Base-by-base conservation (phyloP, 257 asterid genomes). In the Solanum ossicruentum region DNA sequence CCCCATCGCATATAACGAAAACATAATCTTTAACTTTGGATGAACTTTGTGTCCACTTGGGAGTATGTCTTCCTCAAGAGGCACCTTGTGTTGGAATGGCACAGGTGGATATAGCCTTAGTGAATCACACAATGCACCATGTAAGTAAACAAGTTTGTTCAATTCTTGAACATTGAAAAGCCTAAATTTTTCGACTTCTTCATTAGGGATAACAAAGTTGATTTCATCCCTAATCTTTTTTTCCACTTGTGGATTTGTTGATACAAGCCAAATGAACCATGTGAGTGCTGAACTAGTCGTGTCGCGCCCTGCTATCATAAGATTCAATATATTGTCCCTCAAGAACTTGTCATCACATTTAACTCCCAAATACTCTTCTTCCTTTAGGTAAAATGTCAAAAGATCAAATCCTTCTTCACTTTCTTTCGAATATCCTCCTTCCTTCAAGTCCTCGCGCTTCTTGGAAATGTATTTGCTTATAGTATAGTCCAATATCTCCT, bases 31-130 rank as follows among this genome's bases (percentile, higher is more conserved):
- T 88, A 89, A 86, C 61, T 85, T 81, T 1, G 93, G 91, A 57
- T 86, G 70, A 67, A 93, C 92, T 15, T 39, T 82, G 71, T 93
- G 93, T 7, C 94, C 96, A n/a, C 93, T 93, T 1, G 96, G 96
- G 11, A 93, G 93, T 0, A 73, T 78, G 58, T 87, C 96, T 0
- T 85, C 78, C 70, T 85, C 63, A 23, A 86, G 32, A 1, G 94
- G 94, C 81, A 77, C 90, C 88, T 93, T 93, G 84, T 93, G 96
- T 32, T 93, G 93, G 85, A 93, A 91, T 0, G 94, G 93, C 45
- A 93, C 96, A 0, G 96, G 92, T 16, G 96, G 96, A 73, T 93
- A 93, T 20, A 91, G 57, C 67, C 96, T 88, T 9, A 93, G n/a
- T 0, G 93, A 80, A 81, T 93, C 96, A 82, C 92, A 86, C 15